Percentiles rank a stretch among this genome's conserved stretches.
These are phyloP conservation scores for Pseudogymnoascus sp. DNA, from an alignment of 2,329 filamentous ascomycete genomes.

Conservation along the genomic window DNA sequence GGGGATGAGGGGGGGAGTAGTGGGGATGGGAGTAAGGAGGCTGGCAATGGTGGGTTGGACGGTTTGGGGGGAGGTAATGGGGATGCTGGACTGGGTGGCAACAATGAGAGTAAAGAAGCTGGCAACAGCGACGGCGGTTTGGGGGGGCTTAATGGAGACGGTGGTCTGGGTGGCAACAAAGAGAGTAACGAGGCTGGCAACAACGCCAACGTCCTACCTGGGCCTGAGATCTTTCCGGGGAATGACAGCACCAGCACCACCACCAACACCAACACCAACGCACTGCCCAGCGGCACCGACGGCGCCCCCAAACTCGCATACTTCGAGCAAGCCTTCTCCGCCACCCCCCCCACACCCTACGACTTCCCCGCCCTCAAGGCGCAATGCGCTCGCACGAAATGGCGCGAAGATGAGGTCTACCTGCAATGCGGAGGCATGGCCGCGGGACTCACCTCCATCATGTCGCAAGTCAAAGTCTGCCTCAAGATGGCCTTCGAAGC, in stretches of 20 bases:
- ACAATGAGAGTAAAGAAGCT: not conserved
- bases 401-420: slow-evolving; percentile 26
- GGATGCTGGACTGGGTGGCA: not conserved
- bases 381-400: slow-evolving; percentile 23
- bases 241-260: not conserved
- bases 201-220: not conserved
- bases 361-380: slow-evolving; percentile 21
- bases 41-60: not conserved
- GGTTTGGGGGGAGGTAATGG: not conserved
- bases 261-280: not conserved
- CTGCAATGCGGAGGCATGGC: slow-evolving; percentile 28
- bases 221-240: not conserved
- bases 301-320: slow-evolving; percentile 14
- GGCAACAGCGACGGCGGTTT: too few relatives aligned
- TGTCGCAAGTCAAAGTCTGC: slow-evolving; percentile 31
- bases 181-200: not conserved
- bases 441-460: slow-evolving; percentile 29
- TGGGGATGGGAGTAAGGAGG: not conserved
- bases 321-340: slow-evolving; percentile 30
- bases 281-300: not conserved
- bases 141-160: too few relatives aligned
- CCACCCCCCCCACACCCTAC: slow-evolving; percentile 16
- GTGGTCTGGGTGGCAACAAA: not conserved
- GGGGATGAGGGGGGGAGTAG: not conserved
- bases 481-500: slow-evolving; percentile 32